phyloP scores from a whole-genome alignment of 2,329 filamentous ascomycete species.

The Incumbomyces lentus region DNA sequence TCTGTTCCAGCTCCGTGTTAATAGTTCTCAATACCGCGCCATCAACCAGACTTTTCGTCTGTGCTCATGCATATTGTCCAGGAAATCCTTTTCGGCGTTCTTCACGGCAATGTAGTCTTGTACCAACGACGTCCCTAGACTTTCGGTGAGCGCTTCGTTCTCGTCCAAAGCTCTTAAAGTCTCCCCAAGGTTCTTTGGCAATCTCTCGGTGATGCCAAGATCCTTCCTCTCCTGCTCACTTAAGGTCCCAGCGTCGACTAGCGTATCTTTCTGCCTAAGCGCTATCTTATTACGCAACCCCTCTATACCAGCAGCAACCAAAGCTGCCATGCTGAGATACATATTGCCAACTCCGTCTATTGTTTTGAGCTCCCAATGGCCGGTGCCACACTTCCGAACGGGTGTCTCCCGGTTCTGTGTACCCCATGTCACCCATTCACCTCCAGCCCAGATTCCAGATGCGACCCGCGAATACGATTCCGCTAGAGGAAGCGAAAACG shows the following conservation, averaged over 20 bases:
- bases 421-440: conserved; percentile 69
- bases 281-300: conserved; percentile 36
- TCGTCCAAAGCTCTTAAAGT: conserved; percentile 26
- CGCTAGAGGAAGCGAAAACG: conserved; percentile 57
- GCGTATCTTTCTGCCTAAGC: conserved; percentile 26
- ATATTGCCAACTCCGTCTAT: conserved; percentile 73
- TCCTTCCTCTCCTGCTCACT: conserved; percentile 22
- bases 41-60: conserved; percentile 29
- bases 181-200: conserved; percentile 28
- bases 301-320: conserved; percentile 49
- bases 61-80: conserved; percentile 25
- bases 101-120: conserved; percentile 26
- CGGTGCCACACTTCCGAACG: conserved; percentile 53
- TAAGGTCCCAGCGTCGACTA: conserved; percentile 26
- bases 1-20: too few species aligned
- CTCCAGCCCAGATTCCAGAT: conserved; percentile 68
- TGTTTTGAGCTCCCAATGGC: conserved; percentile 69
- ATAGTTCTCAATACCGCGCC: conserved; percentile 27
- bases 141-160: conserved; percentile 21
- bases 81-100: conserved; percentile 24
- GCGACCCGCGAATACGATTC: conserved; percentile 58
- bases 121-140: conserved; percentile 24
- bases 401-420: conserved; percentile 70
- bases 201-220: conserved; percentile 28
- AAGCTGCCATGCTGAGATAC: conserved; percentile 56